Conservation (phyloP, 2,329 filamentous ascomycete genomes). For the Aurifilum marmelostoma region DNA sequence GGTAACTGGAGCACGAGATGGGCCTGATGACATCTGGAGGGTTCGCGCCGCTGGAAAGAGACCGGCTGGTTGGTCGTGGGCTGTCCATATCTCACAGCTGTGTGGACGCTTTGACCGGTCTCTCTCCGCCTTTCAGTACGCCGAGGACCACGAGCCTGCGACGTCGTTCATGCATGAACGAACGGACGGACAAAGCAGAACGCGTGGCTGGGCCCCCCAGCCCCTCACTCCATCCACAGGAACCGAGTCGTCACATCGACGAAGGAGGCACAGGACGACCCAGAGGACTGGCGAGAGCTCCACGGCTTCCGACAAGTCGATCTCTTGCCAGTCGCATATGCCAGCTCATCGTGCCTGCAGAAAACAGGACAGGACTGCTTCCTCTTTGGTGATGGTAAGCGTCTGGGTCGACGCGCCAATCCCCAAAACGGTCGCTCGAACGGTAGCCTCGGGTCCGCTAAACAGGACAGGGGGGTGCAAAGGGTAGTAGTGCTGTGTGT, state of each 20-base stretch:
- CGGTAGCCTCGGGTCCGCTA: slow-evolving; percentile 8
- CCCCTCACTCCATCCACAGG: not conserved
- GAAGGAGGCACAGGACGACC: not conserved
- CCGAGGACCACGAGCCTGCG: slow-evolving; percentile 13
- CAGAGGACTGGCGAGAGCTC: not conserved
- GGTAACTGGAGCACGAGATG: not conserved
- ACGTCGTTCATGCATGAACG: slow-evolving; percentile 8
- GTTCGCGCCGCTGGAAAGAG: not conserved
- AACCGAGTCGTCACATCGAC: slow-evolving; percentile 11
- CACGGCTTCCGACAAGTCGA: not conserved
- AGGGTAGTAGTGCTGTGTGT: not conserved
- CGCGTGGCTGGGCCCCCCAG: slow-evolving; percentile 9
- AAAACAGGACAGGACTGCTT: not conserved
- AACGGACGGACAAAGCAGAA: not conserved
- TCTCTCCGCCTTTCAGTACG: not conserved
- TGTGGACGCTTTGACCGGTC: slow-evolving; percentile 7
- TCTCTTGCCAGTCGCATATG: slow-evolving; percentile 7
- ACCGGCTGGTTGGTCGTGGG: not conserved
- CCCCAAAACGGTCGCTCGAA: slow-evolving; percentile 12
- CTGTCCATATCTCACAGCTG: slow-evolving; percentile 3
- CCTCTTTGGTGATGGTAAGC: slow-evolving; percentile 9
- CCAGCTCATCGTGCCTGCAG: slow-evolving; percentile 15
- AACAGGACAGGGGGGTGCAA: not conserved
- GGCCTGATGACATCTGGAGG: not conserved
- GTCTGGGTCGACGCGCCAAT: not conserved